Conservation (phyloP, 176 grass and related monocot species). For the Otatea glauca region DNA sequence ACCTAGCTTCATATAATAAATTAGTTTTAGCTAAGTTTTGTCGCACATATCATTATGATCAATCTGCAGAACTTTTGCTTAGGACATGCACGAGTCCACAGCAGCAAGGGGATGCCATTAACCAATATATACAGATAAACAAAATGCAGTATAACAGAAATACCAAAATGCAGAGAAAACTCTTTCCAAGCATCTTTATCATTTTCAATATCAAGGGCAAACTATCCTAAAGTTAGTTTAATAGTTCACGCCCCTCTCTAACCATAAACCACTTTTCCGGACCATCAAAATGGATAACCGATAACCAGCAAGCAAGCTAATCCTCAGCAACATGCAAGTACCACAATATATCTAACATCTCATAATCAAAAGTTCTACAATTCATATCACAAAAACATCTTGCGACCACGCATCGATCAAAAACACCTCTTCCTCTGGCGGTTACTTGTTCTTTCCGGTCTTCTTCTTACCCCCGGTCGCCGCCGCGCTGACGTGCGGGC, state of each 20-base stretch:
- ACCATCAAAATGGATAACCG: background rate
- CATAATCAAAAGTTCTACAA: conserved; percentile 28
- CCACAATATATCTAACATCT: conserved; percentile 16
- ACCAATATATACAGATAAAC: background rate
- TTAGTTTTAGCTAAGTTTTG: background rate
- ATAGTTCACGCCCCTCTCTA: background rate
- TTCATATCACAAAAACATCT: conserved; percentile 28
- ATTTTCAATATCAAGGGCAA: background rate
- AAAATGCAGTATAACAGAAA: too few species aligned
- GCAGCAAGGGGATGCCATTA: background rate
- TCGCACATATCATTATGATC: background rate
- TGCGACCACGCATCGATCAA: conserved; percentile 1
- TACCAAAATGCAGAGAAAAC: background rate
- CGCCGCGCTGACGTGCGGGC: conserved; percentile 59
- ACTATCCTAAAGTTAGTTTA: background rate
- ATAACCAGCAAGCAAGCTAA: background rate
- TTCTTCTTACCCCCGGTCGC: conserved; percentile 69
- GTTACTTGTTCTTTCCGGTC: conserved; percentile 73
- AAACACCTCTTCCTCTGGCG: background rate
- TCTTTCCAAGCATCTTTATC: background rate
- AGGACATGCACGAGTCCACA: background rate
- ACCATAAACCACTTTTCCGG: background rate
- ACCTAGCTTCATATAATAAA: background rate
- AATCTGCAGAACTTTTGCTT: background rate
- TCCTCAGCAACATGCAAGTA: conserved; percentile 5